Evolutionary conservation across 176 grass and related monocot species (phyloP).

Genomic region (Ampelocalamus luodianensis): DNA sequence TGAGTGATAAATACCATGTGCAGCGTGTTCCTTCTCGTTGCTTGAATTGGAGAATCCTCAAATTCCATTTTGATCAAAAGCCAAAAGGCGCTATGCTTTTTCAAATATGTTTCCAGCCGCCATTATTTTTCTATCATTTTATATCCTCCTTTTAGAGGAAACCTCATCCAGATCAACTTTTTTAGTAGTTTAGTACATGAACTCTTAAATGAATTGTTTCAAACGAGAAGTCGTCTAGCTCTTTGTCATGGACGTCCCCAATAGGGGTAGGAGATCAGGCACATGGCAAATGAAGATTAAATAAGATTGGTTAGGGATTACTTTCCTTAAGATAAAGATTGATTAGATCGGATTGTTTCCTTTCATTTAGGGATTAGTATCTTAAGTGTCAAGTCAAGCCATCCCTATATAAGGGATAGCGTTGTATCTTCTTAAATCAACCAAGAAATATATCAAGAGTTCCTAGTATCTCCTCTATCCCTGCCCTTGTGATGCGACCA

Average conservation of each 20-base stretch:
- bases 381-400: too few relatives aligned
- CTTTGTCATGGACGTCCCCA: background rate
- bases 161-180: background rate
- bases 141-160: background rate
- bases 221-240: background rate
- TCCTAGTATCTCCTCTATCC: too few relatives aligned
- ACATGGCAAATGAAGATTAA: too few relatives aligned
- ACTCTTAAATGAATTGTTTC: constrained; percentile 8
- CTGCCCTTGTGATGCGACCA: too few relatives aligned
- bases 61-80: constrained; percentile 30
- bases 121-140: background rate
- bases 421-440: too few relatives aligned
- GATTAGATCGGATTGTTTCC: too few relatives aligned
- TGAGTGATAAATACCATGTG: constrained; percentile 10
- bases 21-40: constrained; percentile 10
- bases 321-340: too few relatives aligned
- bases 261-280: too few relatives aligned
- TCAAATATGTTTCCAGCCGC: background rate
- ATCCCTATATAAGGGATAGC: too few relatives aligned
- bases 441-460: too few relatives aligned
- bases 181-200: background rate
- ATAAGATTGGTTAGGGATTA: too few relatives aligned
- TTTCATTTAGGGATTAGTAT: too few relatives aligned
- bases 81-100: background rate
- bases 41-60: background rate